Conservation (phyloP, 495 filamentous ascomycete genomes). For the Daldinia vernicosa region DNA sequence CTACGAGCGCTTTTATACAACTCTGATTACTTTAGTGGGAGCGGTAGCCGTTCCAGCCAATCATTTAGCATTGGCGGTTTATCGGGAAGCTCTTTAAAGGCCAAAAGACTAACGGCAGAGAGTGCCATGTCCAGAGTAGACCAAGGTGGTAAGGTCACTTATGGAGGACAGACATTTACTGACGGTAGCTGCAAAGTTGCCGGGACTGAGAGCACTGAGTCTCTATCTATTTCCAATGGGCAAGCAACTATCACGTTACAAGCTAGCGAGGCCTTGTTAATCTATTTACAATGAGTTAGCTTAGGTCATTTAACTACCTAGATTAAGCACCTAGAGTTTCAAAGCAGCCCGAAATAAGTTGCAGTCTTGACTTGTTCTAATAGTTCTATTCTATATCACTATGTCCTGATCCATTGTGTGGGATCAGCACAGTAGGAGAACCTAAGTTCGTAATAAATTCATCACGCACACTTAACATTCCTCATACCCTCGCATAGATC, state of each 20-base stretch:
- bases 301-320: too few relatives aligned
- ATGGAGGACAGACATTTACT: slow-evolving; percentile 64
- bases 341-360: background rate
- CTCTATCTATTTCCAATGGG: slow-evolving; percentile 50
- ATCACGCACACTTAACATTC: too few relatives aligned
- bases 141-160: slow-evolving; percentile 54
- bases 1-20: slow-evolving; percentile 62
- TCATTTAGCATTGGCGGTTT: slow-evolving; percentile 59
- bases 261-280: slow-evolving; percentile 64
- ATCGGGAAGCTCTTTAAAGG: slow-evolving; percentile 48
- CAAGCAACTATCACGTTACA: slow-evolving; percentile 58
- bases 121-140: slow-evolving; percentile 61
- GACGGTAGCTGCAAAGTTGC: slow-evolving; percentile 61
- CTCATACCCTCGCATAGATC: too few relatives aligned
- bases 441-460: too few relatives aligned
- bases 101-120: slow-evolving; percentile 64
- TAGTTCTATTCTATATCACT: too few relatives aligned
- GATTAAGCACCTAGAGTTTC: background rate
- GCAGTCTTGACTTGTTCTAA: too few relatives aligned
- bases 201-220: slow-evolving; percentile 57
- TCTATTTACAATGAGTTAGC: slow-evolving; percentile 54
- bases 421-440: too few relatives aligned
- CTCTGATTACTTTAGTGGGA: slow-evolving; percentile 63
- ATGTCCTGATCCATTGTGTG: too few relatives aligned
- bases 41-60: slow-evolving; percentile 56